Base-by-base conservation (phyloP, 345 rosid species). In the Acer saccharum region DNA sequence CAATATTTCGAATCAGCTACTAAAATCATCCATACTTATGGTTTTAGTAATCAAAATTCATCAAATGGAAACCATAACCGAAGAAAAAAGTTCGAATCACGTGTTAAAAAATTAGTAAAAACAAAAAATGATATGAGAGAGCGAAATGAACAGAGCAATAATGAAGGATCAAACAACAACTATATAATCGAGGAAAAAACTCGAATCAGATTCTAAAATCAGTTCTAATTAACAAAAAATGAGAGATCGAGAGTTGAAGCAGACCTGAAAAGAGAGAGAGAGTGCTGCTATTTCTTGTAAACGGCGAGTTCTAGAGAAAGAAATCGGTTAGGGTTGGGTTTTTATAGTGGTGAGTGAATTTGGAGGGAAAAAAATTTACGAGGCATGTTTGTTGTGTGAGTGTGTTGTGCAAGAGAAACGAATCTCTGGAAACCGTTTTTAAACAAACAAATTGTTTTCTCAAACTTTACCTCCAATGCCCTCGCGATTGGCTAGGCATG, bases 361-460 rank as follows among this genome's bases (percentile, higher is more conserved):
- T 73, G 88, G 81, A 79, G 88, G 88, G 83, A 79, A 80, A 85
- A 29, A 50, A 35, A 7, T 8, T 1, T 8, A 43, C 50, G 67
- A 32, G 72, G 69, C 67, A 21, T 52, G 76, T 39, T 68, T 68
- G 64, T 77, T 25, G 76, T 52, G 78, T 48, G 76, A 46, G 27
- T 18, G 2, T 4, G 58, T 4, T 60, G 58, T 16, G 58, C n/a
- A 16, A 16, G 32, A 21, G 50, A 60, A 66, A 60, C 7, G n/a
- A 66, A 50, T 27, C 11, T 16, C 32, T 11, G 27, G 27, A 75
- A 77, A 75, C 65, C 32, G 73, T 61, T 78, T 20, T 21, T 43
- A 71, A 83, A 58, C 71, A 77, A 69, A 74, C 76, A 70, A 67
- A 67, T 83, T 44, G 55, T 13, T 48, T 23, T 27, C 27, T 60